These are phyloP conservation scores for Apiospora sp. DNA, from an alignment of 2,329 filamentous ascomycete species.

Conservation along the genomic window DNA sequence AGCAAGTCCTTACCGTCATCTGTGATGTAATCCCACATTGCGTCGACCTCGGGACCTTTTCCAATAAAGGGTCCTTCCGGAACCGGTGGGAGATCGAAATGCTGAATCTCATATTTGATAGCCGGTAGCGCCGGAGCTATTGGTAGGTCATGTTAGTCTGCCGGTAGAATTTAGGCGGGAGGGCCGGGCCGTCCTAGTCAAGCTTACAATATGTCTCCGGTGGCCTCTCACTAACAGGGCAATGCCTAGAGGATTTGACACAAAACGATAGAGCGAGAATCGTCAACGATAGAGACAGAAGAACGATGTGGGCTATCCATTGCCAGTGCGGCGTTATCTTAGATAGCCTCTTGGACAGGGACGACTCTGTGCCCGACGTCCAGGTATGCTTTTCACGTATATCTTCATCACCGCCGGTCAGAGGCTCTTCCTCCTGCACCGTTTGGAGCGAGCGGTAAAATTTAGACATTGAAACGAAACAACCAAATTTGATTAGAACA, in stretches of 20 bases:
- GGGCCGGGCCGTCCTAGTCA: not conserved
- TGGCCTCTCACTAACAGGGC: not conserved
- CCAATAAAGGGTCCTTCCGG: slow-evolving; percentile 61
- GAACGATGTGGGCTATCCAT: slow-evolving; percentile 50
- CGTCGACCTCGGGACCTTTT: slow-evolving; percentile 62
- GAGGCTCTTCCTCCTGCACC: slow-evolving; percentile 48
- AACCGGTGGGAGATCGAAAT: slow-evolving; percentile 57
- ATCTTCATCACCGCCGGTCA: slow-evolving; percentile 36
- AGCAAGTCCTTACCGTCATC: slow-evolving; percentile 34
- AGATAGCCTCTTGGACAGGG: slow-evolving; percentile 30
- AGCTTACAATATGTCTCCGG: slow-evolving; percentile 48
- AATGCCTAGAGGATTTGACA: slow-evolving; percentile 41
- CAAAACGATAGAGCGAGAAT: slow-evolving; percentile 52
- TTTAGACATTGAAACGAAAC: slow-evolving; percentile 42
- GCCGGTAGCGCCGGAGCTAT: slow-evolving; percentile 56
- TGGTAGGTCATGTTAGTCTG: slow-evolving; percentile 22
- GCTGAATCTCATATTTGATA: slow-evolving; percentile 57
- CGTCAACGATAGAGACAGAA: slow-evolving; percentile 49
- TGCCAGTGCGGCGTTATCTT: slow-evolving; percentile 44
- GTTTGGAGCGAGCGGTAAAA: slow-evolving; percentile 45
- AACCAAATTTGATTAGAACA: slow-evolving; percentile 25
- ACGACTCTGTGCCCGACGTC: slow-evolving; percentile 32
- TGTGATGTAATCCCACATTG: slow-evolving; percentile 57
- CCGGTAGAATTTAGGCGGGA: not conserved
- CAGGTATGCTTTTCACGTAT: slow-evolving; percentile 35